Base-by-base conservation (phyloP, 2,329 filamentous ascomycete species). In the Dothiorella sarmentorum region DNA sequence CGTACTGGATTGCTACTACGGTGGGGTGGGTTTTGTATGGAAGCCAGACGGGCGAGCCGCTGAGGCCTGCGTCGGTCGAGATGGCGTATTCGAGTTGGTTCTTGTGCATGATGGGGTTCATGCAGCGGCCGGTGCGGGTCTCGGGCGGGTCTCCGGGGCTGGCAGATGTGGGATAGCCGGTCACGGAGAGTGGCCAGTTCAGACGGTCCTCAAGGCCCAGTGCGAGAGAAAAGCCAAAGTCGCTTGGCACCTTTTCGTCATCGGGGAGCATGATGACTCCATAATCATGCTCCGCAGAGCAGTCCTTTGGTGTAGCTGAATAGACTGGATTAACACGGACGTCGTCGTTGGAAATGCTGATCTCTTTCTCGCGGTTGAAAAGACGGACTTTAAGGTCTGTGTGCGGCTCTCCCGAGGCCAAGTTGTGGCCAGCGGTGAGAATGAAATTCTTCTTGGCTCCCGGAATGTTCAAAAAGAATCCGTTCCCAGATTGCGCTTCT, bases 401-500 rank as follows among this genome's bases (percentile, higher is more conserved):
- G 18, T 42, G 18, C 1, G 38, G 20, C 4, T 42, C 11, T n/a
- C 13, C 18, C 4, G 38, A 42, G 4, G 22, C 13, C 38, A 42
- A 24, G 18, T 42, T 24, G 38, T 42, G 38, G 9, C 38, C 38
- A 42, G 38, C 38, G 13, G 38, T 42, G 13, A 42, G 17, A 20
- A 42, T 13, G 18, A 42, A 42, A 0, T 22, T 42, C 3, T 13
- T 40, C 2, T 3, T 42, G 18, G 4, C 38, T 42, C 38, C 38
- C 13, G 38, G 38, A 0, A 42, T 42, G 1, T 42, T 24, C 1
- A 22, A 11, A 4, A 42, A 42, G 4, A 42, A 42, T 15, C 38
- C 38, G 13, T 9, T 42, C 18, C 38, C 38, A 5, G 0, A 7
- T 7, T 24, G 18, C 10, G 0, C 1, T 9, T 20, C 13, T 24